Evolutionary conservation across 345 rosid genomes (phyloP).

Genomic region (Populus simonii): DNA sequence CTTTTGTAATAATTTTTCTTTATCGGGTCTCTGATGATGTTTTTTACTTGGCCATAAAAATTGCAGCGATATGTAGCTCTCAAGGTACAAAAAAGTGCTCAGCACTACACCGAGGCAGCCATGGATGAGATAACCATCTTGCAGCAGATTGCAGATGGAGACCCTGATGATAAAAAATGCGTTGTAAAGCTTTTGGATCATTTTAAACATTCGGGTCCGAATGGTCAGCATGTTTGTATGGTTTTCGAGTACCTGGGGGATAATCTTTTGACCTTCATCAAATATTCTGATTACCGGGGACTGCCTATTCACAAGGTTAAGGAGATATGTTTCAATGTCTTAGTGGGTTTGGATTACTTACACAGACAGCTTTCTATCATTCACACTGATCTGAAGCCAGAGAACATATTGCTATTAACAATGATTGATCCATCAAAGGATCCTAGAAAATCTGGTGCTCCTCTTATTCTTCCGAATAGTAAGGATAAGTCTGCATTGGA

Average conservation of each 20-base stretch:
- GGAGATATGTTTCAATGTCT: slow-evolving; percentile 52
- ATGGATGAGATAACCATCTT: slow-evolving; percentile 76
- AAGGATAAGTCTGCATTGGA: slow-evolving; percentile 39
- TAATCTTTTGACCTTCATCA: slow-evolving; percentile 64
- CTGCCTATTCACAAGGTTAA: slow-evolving; percentile 55
- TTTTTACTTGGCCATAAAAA: neutral
- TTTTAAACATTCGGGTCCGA: slow-evolving; percentile 74
- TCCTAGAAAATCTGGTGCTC: slow-evolving; percentile 43
- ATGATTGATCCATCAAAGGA: slow-evolving; percentile 61
- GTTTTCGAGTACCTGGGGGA: slow-evolving; percentile 75
- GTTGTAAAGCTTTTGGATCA: slow-evolving; percentile 76
- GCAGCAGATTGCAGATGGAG: slow-evolving; percentile 67
- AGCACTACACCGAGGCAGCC: slow-evolving; percentile 74
- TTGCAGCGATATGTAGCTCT: slow-evolving; percentile 59
- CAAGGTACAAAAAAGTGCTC: slow-evolving; percentile 73
- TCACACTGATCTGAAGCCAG: slow-evolving; percentile 72
- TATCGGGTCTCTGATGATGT: neutral
- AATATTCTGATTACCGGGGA: slow-evolving; percentile 56
- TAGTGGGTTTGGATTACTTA: slow-evolving; percentile 68
- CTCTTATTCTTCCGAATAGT: slow-evolving; percentile 43
- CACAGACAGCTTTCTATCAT: slow-evolving; percentile 70
- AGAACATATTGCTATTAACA: slow-evolving; percentile 58
- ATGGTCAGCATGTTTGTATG: slow-evolving; percentile 80
- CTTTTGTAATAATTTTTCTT: neutral
- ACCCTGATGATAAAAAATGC: slow-evolving; percentile 56